Conservation (phyloP, 73 alveolate genomes). For the Paramecium pentaurelia region DNA sequence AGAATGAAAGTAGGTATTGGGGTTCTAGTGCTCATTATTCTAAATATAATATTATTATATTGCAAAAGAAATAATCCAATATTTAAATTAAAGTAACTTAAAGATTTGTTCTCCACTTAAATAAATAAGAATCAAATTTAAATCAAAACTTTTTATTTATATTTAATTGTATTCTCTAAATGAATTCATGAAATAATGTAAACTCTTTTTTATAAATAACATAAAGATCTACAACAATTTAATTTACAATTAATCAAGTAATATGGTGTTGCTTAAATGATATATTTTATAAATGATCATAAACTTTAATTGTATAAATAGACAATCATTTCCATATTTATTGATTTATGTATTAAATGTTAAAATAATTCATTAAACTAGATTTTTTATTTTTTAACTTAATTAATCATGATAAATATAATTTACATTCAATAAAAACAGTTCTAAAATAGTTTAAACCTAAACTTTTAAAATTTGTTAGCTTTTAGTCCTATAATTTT, state of each 20-base stretch:
- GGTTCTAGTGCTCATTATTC: conserved; percentile 6
- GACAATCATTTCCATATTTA: background rate
- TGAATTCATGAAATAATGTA: background rate
- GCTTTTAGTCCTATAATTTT: too few species aligned
- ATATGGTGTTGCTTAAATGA: background rate
- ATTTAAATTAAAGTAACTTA: background rate
- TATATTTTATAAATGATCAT: background rate
- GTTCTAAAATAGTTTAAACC: too few species aligned
- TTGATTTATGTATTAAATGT: background rate
- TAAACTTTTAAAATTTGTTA: background rate
- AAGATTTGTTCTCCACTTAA: background rate
- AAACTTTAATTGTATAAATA: background rate
- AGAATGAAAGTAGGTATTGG: conserved; percentile 43
- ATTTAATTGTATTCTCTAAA: background rate
- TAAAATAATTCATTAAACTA: background rate
- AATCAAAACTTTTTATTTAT: background rate
- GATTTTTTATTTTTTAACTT: background rate
- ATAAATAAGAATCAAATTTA: background rate
- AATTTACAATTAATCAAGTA: background rate
- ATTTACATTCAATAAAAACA: background rate
- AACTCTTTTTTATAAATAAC: background rate
- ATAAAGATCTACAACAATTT: background rate
- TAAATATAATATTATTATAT: background rate
- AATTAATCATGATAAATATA: background rate
- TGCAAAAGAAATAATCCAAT: background rate